Evolutionary conservation across 2,329 filamentous ascomycete genomes (phyloP), one percentile per base, ranked within the genome.

Genomic region (Aureobasidium sp.): DNA sequence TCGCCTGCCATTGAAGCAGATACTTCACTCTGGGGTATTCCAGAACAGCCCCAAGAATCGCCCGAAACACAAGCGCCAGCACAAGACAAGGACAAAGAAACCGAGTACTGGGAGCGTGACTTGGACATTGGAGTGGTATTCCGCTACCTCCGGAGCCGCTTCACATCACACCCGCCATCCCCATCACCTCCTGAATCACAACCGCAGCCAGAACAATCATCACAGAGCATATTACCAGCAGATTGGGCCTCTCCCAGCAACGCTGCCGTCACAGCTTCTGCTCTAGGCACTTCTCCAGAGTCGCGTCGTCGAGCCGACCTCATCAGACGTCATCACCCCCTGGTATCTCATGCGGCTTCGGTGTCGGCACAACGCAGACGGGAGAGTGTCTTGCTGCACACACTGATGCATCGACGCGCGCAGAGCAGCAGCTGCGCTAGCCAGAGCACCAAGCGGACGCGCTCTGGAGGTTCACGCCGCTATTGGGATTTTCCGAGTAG

Each of bases 61-160:
- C 60, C 70, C 3, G 72, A 63, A 66, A 64, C 69, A 54, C 33
- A 65, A 60, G 33, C 57, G 38, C 21, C 57, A 63, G 45, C 61
- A 60, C 45, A 65, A 61, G 69, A 65, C 69, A 73, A 42, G 67
- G 74, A 42, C 10, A 72, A 74, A 49, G 82, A 85, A 61, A 77
- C 77, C 23, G 89, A 94, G 37, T 94, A 96, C 69, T 99, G 94
- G 94, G 92, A 97, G 74, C 86, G 87, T 62, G 89, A 96, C 58
- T 81, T 97, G 5, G 92, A 97, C 69, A 84, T 96, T 65, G 89
- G 88, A 70, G 88, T 96, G 71, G 89, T 97, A 35, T 97, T 97
- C 77, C 85, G 86, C 51, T 97, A 94, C 70, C 80, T 96, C 31
- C 84, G 86, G 61, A 88, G 84, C 19, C 85, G 89, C 62, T 93